These are phyloP conservation scores for Mycena venus DNA, from an alignment of 768 basidiomycete genomes.

Conservation along the genomic window DNA sequence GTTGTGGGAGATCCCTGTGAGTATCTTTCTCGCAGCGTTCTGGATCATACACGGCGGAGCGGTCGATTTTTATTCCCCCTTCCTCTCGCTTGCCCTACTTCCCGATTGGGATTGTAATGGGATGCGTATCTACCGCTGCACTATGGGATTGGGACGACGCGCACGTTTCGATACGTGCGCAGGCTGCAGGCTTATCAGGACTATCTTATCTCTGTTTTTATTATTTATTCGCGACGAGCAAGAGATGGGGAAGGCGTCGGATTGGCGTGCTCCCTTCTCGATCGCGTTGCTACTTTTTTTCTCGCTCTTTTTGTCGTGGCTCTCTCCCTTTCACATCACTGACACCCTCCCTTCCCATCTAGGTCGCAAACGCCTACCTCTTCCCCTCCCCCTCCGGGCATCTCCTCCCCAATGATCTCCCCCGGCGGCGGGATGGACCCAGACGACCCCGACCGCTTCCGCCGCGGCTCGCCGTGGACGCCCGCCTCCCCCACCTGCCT, in stretches of 20 bases:
- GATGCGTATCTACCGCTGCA: too few relatives aligned
- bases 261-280: too few relatives aligned
- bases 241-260: too few relatives aligned
- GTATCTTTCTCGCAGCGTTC: slow-evolving; percentile 63
- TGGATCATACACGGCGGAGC: too few relatives aligned
- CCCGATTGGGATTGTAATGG: too few relatives aligned
- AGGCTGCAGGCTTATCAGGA: too few relatives aligned
- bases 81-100: not conserved
- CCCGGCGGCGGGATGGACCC: not conserved
- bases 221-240: too few relatives aligned
- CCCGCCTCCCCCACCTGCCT: not conserved
- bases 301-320: not conserved
- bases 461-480: not conserved
- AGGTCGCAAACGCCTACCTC: slow-evolving; percentile 24
- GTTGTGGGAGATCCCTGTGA: slow-evolving; percentile 65
- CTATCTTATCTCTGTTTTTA: too few relatives aligned
- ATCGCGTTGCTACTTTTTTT: not conserved
- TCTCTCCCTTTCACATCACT: not conserved
- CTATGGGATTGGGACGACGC: too few relatives aligned
- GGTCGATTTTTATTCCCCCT: slow-evolving; percentile 45
- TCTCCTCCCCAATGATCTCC: not conserved
- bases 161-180: too few relatives aligned
- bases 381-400: not conserved
- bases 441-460: slow-evolving; percentile 16
- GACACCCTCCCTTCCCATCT: not conserved